phyloP scores from a whole-genome alignment of 1,284 basidiomycete species.

The Trametes hirsuta region DNA sequence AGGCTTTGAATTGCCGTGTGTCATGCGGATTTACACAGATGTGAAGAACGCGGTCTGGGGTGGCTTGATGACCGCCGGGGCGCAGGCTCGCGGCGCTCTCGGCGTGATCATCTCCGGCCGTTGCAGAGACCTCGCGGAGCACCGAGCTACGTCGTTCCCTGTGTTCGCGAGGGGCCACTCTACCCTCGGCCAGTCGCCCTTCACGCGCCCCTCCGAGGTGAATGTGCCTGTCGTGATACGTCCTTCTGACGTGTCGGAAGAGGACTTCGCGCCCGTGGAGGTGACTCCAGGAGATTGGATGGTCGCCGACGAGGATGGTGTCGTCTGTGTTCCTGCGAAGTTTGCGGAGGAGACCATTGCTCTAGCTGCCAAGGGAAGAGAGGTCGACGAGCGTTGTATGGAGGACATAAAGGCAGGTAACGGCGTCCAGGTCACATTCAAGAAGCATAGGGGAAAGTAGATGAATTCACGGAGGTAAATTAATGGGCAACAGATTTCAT shows the following conservation, averaged over 20 bases:
- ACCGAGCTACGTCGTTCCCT: conserved; percentile 68
- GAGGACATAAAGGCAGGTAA: conserved; percentile 77
- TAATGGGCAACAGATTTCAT: background rate
- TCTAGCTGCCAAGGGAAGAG: conserved; percentile 61
- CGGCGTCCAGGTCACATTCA: conserved; percentile 80
- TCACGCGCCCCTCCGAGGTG: conserved; percentile 82
- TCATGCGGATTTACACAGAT: conserved; percentile 44
- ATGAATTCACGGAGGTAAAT: background rate
- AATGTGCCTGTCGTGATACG: conserved; percentile 74
- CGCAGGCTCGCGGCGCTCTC: conserved; percentile 64
- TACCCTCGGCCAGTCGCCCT: conserved; percentile 87
- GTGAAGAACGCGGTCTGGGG: conserved; percentile 90
- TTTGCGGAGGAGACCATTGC: conserved; percentile 63
- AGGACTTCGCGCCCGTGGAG: conserved; percentile 53
- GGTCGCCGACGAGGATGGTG: conserved; percentile 88
- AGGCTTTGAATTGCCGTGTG: conserved; percentile 2
- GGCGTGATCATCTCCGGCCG: conserved; percentile 86
- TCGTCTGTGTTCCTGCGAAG: conserved; percentile 77
- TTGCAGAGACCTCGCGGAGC: conserved; percentile 83
- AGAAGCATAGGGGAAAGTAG: conserved; percentile 64
- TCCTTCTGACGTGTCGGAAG: conserved; percentile 39
- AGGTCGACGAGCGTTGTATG: conserved; percentile 77
- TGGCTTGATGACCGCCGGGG: conserved; percentile 88
- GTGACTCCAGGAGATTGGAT: conserved; percentile 85
- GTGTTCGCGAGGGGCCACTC: conserved; percentile 84